Evolutionary conservation across 495 filamentous ascomycete genomes (phyloP).

Genomic region (Lasiosphaeris hirsuta): DNA sequence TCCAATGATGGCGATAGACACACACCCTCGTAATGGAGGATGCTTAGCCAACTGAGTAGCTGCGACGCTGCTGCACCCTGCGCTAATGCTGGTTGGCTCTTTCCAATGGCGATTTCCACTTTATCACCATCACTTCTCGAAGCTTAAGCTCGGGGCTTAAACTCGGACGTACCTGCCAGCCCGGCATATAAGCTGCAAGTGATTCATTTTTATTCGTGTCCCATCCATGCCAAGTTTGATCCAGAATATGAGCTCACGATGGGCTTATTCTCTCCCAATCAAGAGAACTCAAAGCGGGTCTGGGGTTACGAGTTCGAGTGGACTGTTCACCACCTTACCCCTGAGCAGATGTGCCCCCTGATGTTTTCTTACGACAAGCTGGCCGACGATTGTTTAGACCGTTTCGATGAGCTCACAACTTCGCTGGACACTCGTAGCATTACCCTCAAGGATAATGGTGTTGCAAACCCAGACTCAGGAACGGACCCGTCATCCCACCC

Average conservation of each 20-base stretch:
- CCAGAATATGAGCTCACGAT: background rate
- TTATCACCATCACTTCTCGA: too few relatives aligned
- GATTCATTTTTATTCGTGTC: too few relatives aligned
- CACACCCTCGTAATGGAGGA: too few relatives aligned
- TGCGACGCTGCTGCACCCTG: too few relatives aligned
- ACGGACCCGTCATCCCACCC: background rate
- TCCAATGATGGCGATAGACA: too few relatives aligned
- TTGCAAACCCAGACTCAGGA: background rate
- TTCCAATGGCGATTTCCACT: too few relatives aligned
- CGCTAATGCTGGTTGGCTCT: too few relatives aligned
- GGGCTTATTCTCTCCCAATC: background rate
- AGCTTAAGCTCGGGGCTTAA: too few relatives aligned
- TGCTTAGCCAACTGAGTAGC: too few relatives aligned
- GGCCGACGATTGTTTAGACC: slow-evolving; percentile 60
- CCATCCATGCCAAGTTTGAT: background rate
- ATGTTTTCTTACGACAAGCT: slow-evolving; percentile 65
- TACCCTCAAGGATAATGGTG: too few relatives aligned
- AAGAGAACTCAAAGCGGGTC: slow-evolving; percentile 25
- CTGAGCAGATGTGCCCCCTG: slow-evolving; percentile 57
- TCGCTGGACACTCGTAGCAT: background rate
- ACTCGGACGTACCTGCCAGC: background rate
- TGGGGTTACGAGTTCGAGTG: slow-evolving; percentile 73
- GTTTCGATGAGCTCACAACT: slow-evolving; percentile 8
- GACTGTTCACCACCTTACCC: slow-evolving; percentile 61
- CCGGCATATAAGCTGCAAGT: background rate